Percentiles rank a stretch among this genome's conserved stretches.
phyloP scores from a whole-genome alignment of 768 basidiomycete species.

The Kwoniella bestiolae region DNA sequence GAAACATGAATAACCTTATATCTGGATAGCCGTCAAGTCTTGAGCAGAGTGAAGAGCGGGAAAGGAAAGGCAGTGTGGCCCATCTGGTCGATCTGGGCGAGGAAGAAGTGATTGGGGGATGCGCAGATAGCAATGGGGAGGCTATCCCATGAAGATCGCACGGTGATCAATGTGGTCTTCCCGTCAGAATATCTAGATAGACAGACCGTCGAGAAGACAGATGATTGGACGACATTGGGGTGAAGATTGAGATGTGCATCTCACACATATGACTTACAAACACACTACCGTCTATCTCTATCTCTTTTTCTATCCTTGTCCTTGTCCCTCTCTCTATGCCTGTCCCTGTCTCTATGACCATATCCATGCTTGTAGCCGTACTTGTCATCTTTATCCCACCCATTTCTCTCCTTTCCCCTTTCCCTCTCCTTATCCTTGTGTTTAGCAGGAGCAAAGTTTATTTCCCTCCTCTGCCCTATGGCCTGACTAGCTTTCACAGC shows the following conservation, averaged over 20 bases:
- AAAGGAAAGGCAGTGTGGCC: constrained; percentile 9
- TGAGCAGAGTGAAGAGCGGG: background rate
- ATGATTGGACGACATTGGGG: background rate
- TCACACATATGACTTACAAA: background rate
- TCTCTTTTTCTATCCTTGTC: constrained; percentile 16
- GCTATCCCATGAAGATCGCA: no score
- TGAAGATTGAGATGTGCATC: background rate
- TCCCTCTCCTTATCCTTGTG: constrained; percentile 13
- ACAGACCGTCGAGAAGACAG: background rate
- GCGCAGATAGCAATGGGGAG: no score
- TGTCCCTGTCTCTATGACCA: constrained; percentile 7
- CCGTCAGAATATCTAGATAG: no score
- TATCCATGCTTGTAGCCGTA: constrained; percentile 8
- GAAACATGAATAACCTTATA: no score
- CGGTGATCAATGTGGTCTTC: no score
- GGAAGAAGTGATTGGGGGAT: background rate
- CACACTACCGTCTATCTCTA: constrained; percentile 8
- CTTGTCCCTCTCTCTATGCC: constrained; percentile 25
- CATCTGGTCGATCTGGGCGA: constrained; percentile 17
- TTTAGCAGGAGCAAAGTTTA: constrained; percentile 64
- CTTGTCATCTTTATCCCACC: constrained; percentile 3
- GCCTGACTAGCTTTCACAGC: constrained; percentile 64
- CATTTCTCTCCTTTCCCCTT: constrained; percentile 18
- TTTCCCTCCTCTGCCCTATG: constrained; percentile 66
- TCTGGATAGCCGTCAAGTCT: no score